These are phyloP conservation scores for Pichia norvegensis DNA, from an alignment of 1,139 yeast species.

Conservation along the genomic window DNA sequence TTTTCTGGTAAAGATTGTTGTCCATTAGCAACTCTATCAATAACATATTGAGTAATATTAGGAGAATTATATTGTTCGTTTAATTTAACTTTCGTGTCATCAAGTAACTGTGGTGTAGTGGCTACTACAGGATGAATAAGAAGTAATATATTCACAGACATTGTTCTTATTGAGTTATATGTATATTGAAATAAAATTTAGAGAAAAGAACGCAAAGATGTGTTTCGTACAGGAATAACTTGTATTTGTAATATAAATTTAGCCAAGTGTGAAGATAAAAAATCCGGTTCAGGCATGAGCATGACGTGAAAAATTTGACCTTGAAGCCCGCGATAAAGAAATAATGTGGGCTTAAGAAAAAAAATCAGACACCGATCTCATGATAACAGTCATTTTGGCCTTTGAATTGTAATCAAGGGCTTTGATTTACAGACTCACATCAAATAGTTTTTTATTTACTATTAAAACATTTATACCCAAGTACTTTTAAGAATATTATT, in stretches of 20 bases:
- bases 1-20: conserved; percentile 40
- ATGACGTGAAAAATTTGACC: not conserved
- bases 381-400: not conserved
- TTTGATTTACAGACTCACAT: not conserved
- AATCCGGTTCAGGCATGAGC: conserved; percentile 1
- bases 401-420: not conserved
- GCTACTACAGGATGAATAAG: conserved; percentile 70
- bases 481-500: too few relatives aligned
- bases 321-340: not conserved
- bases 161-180: not conserved
- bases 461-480: too few relatives aligned
- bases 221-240: not conserved
- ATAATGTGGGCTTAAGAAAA: not conserved
- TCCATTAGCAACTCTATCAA: conserved; percentile 59
- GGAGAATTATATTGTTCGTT: conserved; percentile 21
- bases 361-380: not conserved
- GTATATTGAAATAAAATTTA: not conserved
- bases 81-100: conserved; percentile 30
- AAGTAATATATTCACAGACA: conserved; percentile 30
- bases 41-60: conserved; percentile 51
- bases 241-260: not conserved
- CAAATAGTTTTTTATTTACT: too few relatives aligned
- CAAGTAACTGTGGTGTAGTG: conserved; percentile 46
- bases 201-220: not conserved
- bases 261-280: not conserved